Percentiles rank a stretch among this genome's conserved stretches.
Conservation (phyloP, 441 rosid species). For the Adansonia rubrostipa region DNA sequence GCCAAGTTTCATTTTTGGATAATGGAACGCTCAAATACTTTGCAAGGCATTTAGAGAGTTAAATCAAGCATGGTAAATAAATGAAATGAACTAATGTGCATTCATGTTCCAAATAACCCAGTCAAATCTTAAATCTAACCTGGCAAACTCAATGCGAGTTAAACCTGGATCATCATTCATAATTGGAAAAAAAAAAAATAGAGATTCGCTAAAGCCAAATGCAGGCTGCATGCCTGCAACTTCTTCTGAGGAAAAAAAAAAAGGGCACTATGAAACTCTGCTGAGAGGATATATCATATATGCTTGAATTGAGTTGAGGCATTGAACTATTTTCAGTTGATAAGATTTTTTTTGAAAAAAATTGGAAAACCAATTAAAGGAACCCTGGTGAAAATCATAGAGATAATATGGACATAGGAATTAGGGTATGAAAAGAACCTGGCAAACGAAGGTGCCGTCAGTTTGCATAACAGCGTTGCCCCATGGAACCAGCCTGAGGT, state of each 20-base stretch:
- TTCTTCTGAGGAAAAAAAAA: neutral
- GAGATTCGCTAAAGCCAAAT: no score
- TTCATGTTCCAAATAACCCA: neutral
- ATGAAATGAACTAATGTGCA: neutral
- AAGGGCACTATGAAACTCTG: neutral
- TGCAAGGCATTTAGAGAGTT: no score
- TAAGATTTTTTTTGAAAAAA: neutral
- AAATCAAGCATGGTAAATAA: no score
- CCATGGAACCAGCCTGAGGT: constrained; percentile 74
- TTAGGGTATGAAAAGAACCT: constrained; percentile 41
- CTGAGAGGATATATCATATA: neutral
- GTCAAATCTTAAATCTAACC: no score
- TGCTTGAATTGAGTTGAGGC: neutral
- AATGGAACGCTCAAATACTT: no score
- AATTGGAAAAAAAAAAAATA: no score
- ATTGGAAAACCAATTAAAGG: neutral
- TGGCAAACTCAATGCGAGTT: no score
- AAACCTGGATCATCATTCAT: no score
- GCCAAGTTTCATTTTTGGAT: neutral
- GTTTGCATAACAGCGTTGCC: constrained; percentile 57
- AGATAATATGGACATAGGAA: neutral
- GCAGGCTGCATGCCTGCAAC: neutral
- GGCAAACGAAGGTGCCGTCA: constrained; percentile 57
- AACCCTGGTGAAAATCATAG: neutral
- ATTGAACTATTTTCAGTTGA: neutral